Base-by-base conservation (phyloP, 768 basidiomycete species). In the Suillus decipiens region DNA sequence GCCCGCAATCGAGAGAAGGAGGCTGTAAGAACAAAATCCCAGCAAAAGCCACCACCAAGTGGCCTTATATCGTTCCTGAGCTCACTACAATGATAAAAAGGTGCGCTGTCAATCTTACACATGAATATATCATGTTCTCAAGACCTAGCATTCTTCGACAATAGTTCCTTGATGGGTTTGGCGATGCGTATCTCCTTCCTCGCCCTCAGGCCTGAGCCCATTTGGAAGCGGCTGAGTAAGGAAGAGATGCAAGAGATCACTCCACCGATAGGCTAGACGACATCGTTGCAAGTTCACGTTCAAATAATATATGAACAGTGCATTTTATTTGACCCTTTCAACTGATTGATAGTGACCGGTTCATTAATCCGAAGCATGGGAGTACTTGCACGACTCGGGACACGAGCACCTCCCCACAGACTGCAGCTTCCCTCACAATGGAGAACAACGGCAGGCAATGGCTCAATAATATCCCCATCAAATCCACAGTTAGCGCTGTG, bases 51-150 rank as follows among this genome's bases (percentile, higher is more conserved):
- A 55, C 68, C 66, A 17, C 67, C 63, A 4, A 76, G 72, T 33
- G 82, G 83, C 22, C 75, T 90, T 37, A 82, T 86, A 4, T 82
- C 82, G 37, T 89, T 89, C 71, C 70, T 87, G 36, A 78, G 75
- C 59, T 78, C 73, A 33, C 74, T 86, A 37, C 73, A 65, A 61
- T 58, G 1, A 56, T 24, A 37, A 24, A 17, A 41, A 57, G 56
- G 56, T 57, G 10, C 17, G 41, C 5, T 14, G 24, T 28, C 8
- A 6, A 57, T 41, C 24, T 10, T 19, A 17, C 24, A 39, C 11
- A 39, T 28, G 0, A 28, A 17, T 39, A 5, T 17, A 41, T 6
- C 17, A 8, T 19, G 22, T 41, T 57, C 19, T 12, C 19, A 15
- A 55, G 17, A 39, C 22, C 15, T 56, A 15, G 28, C n/a, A 24